These are phyloP conservation scores for Rhodosporidiobolus odoratus DNA, from an alignment of 768 basidiomycete species.

Conservation along the genomic window DNA sequence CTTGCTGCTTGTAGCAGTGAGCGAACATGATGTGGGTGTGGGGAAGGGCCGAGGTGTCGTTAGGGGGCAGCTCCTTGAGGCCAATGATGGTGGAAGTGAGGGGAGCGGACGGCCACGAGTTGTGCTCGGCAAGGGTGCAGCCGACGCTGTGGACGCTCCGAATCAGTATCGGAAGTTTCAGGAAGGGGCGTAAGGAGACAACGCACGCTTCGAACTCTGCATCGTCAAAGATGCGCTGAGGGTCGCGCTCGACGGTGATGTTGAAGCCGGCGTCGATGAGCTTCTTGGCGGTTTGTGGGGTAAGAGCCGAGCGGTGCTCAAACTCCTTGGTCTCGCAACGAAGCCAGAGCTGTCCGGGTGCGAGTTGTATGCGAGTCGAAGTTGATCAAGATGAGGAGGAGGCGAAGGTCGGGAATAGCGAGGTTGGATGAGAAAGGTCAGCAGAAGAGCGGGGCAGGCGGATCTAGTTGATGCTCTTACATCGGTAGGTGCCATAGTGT, in stretches of 20 bases:
- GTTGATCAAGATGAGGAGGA: background rate
- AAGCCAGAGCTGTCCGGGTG: conserved; percentile 64
- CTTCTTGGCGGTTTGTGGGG: conserved; percentile 80
- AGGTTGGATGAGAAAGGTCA: background rate
- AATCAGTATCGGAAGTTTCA: background rate
- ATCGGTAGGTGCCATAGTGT: conserved; percentile 16
- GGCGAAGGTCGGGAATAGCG: background rate
- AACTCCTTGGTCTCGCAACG: conserved; percentile 96
- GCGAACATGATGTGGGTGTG: conserved; percentile 98
- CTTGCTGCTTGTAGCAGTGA: conserved; percentile 94
- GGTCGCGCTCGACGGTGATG: conserved; percentile 84
- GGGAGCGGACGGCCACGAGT: conserved; percentile 82
- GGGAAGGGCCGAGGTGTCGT: conserved; percentile 65
- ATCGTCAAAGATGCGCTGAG: conserved; percentile 90
- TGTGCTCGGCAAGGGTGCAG: conserved; percentile 77
- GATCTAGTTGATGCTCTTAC: background rate
- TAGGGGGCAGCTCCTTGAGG: conserved; percentile 87
- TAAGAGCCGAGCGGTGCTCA: conserved; percentile 85
- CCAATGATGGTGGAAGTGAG: conserved; percentile 74
- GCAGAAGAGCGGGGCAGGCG: background rate
- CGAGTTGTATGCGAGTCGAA: background rate
- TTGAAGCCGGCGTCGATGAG: conserved; percentile 85
- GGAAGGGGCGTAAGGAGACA: background rate
- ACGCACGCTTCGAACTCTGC: conserved; percentile 79
- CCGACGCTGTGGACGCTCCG: conserved; percentile 62